Conservation (phyloP, 2,329 filamentous ascomycete species). For the Talaromyces sp. region DNA sequence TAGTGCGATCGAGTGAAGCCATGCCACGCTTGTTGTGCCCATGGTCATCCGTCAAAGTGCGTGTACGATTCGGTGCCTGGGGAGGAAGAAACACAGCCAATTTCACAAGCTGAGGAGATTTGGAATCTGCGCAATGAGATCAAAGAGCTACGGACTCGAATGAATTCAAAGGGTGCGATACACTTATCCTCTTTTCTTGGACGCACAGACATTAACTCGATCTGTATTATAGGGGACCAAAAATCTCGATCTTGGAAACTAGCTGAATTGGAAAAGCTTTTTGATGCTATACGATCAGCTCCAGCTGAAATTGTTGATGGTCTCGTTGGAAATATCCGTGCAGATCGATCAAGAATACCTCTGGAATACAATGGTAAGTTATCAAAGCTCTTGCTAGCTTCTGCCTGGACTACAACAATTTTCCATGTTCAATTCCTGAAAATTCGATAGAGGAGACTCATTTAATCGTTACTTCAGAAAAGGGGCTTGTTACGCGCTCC, state of each 20-base stretch:
- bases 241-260: slow-evolving; percentile 22
- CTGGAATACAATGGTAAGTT: not conserved
- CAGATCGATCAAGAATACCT: slow-evolving; percentile 13
- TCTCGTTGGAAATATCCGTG: slow-evolving; percentile 27
- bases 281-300: slow-evolving; percentile 30
- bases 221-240: slow-evolving; percentile 12
- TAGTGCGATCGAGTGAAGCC: slow-evolving; percentile 37
- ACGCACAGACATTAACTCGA: not conserved
- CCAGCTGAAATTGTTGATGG: slow-evolving; percentile 27
- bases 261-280: slow-evolving; percentile 28
- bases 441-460: not conserved
- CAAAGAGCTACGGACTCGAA: slow-evolving; percentile 23
- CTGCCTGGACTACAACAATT: not conserved
- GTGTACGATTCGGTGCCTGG: slow-evolving; percentile 27
- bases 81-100: slow-evolving; percentile 29
- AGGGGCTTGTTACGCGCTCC: not conserved
- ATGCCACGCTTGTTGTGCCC: slow-evolving; percentile 36
- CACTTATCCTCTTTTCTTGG: not conserved
- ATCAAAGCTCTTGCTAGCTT: not conserved
- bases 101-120: slow-evolving; percentile 35
- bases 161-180: slow-evolving; percentile 23
- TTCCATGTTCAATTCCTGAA: not conserved
- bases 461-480: not conserved
- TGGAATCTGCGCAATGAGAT: slow-evolving; percentile 31
- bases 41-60: slow-evolving; percentile 36